Evolutionary conservation across 345 rosid species (phyloP).

Genomic region (Citrus inodora): DNA sequence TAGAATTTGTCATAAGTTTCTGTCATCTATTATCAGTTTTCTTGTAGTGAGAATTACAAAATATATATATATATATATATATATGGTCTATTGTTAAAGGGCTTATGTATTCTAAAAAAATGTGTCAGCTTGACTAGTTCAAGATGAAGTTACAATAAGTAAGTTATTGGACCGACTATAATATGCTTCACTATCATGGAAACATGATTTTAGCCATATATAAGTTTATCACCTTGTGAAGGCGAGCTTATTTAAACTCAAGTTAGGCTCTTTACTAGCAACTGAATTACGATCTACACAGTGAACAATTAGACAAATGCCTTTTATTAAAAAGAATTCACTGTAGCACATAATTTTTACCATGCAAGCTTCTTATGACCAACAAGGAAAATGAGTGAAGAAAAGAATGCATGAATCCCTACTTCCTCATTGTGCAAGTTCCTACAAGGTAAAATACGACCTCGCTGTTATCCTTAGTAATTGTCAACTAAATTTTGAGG

Average conservation of each 20-base stretch:
- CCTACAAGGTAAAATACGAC: neutral
- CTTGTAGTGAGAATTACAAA: no score
- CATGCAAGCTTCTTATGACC: neutral
- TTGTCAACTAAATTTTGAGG: no score
- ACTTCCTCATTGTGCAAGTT: neutral
- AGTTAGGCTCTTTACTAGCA: neutral
- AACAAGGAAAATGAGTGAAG: no score
- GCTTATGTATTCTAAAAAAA: neutral
- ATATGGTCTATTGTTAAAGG: neutral
- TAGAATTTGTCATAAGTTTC: no score
- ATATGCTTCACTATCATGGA: no score
- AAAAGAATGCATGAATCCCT: neutral
- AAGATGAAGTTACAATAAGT: neutral
- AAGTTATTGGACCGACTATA: no score
- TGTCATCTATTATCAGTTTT: no score
- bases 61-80: no score
- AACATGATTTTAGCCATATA: neutral
- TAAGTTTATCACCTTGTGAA: neutral
- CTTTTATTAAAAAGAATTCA: neutral
- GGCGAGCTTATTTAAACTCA: no score
- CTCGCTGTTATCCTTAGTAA: conserved; percentile 35
- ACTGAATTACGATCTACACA: no score
- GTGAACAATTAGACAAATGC: neutral
- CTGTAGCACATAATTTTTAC: no score
- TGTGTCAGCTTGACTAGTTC: neutral